Evolutionary conservation across 2,329 filamentous ascomycete genomes (phyloP).

Genomic region (Cercospora sp.): DNA sequence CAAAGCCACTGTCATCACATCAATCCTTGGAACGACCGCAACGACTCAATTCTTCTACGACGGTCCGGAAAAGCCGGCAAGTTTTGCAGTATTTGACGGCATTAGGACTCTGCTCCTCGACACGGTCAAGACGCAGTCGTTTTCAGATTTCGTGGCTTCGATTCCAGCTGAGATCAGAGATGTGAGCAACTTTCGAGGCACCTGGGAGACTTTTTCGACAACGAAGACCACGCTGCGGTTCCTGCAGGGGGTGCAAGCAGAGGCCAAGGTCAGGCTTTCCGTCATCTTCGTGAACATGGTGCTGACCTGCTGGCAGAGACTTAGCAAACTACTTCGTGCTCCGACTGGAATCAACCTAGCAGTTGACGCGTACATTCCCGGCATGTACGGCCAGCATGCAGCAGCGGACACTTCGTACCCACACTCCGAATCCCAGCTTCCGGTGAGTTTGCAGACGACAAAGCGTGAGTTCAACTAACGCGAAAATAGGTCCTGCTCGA

Average conservation of each 20-base stretch:
- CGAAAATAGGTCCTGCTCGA: constrained; percentile 5
- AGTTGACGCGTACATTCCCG: constrained; percentile 7
- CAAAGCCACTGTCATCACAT: constrained; percentile 15
- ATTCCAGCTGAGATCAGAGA: background rate
- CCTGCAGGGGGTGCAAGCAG: background rate
- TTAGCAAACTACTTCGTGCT: background rate
- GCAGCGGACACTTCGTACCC: background rate
- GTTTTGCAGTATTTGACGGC: constrained; percentile 9
- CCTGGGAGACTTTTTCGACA: constrained; percentile 8
- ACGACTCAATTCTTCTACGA: constrained; percentile 13
- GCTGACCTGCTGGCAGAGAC: background rate
- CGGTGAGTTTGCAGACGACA: background rate
- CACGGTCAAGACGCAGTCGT: constrained; percentile 5
- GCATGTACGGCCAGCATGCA: constrained; percentile 4
- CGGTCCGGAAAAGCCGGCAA: background rate
- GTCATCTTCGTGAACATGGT: background rate
- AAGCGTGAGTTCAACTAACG: background rate
- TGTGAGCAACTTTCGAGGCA: constrained; percentile 1
- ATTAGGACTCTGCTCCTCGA: background rate
- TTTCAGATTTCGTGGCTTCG: constrained; percentile 6
- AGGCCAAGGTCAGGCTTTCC: background rate
- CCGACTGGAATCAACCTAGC: constrained; percentile 3
- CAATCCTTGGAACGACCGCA: background rate
- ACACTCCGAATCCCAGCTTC: constrained; percentile 6
- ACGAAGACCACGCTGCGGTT: constrained; percentile 1